Evolutionary conservation across 129 eudicot genomes (phyloP), one percentile per base, ranked within the genome.

Genomic region (Glebionis coronaria): DNA sequence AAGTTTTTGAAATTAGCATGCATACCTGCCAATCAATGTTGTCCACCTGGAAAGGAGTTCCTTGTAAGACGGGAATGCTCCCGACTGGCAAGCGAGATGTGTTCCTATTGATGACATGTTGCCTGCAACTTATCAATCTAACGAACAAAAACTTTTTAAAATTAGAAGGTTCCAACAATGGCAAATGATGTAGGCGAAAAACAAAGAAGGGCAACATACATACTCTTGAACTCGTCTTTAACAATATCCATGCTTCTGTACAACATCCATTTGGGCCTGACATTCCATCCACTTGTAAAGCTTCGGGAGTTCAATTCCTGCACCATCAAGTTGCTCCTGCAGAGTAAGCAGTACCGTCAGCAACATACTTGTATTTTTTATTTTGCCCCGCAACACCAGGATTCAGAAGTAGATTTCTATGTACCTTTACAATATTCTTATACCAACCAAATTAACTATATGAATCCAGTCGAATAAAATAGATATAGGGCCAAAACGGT

Each of bases 261-360:
- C 82, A 79, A 69, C 97, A 94, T 72, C 92, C 90, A 76, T 81
- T 83, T 5, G 95, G 65, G 91, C 90, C 76, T 86, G 86, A 49
- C 84, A 82, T 74, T 94, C 99, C 59, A 94, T 94, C 97, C 90
- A 87, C 78, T 94, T 94, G 68, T 84, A 94, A 38, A 94, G 80
- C 51, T 86, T 86, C 9, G 99, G 85, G 68, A 94, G 92, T 67
- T 89, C 99, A 67, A 94, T 74, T 70, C 97, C 99, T 70, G 97
- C 99, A 65, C 97, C 92, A 76, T 94, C 99, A 76, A 94, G 97
- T 84, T 94, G 99, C 84, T 94, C 99, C 99, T 94, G 76, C 72
- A 71, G 4, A 50, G 59, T 20, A 45, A 56, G 25, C 56, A 70
- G 46, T 62, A 38, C 29, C 54, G 56, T 35, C 67, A 70, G 19